phyloP scores from a whole-genome alignment of 2,329 filamentous ascomycete species.

The Aspergillus unguis region DNA sequence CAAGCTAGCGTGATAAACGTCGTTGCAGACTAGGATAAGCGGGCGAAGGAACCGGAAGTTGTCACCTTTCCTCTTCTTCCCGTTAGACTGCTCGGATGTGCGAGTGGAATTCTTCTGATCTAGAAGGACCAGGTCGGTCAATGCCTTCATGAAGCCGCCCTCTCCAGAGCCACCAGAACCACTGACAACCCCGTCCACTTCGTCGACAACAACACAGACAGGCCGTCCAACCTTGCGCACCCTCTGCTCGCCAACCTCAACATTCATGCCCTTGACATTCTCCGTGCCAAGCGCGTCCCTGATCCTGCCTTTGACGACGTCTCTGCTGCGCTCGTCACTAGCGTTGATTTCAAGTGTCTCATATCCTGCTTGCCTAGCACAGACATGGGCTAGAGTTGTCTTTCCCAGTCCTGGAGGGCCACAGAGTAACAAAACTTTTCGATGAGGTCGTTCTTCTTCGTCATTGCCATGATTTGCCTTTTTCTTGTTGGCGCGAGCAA shows the following conservation, averaged over 20 bases:
- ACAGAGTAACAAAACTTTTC: conserved; percentile 84
- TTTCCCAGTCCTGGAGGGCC: conserved; percentile 93
- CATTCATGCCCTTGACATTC: conserved; percentile 69
- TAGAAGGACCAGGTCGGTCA: conserved; percentile 82
- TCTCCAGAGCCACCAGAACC: conserved; percentile 76
- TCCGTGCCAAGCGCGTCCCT: conserved; percentile 90
- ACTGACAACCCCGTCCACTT: conserved; percentile 89
- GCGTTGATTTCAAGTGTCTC: conserved; percentile 97
- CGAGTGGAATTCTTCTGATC: conserved; percentile 74
- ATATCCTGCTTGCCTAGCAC: conserved; percentile 90
- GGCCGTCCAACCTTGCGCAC: conserved; percentile 73
- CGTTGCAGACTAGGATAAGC: conserved; percentile 92
- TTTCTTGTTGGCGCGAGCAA: conserved; percentile 58
- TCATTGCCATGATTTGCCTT: conserved; percentile 40
- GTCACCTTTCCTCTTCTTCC: conserved; percentile 67
- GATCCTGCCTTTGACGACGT: conserved; percentile 88
- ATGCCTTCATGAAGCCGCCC: conserved; percentile 89
- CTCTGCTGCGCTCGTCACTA: conserved; percentile 85
- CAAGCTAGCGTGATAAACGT: conserved; percentile 88
- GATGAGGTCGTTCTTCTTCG: conserved; percentile 70
- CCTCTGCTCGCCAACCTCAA: conserved; percentile 48
- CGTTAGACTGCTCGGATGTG: conserved; percentile 24
- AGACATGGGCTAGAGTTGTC: conserved; percentile 93
- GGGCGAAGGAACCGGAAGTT: conserved; percentile 84
- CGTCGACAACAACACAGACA: conserved; percentile 90